Evolutionary conservation across 176 grass and related monocot genomes (phyloP), one percentile per base, ranked within the genome.

Genomic region (Avena insularis): DNA sequence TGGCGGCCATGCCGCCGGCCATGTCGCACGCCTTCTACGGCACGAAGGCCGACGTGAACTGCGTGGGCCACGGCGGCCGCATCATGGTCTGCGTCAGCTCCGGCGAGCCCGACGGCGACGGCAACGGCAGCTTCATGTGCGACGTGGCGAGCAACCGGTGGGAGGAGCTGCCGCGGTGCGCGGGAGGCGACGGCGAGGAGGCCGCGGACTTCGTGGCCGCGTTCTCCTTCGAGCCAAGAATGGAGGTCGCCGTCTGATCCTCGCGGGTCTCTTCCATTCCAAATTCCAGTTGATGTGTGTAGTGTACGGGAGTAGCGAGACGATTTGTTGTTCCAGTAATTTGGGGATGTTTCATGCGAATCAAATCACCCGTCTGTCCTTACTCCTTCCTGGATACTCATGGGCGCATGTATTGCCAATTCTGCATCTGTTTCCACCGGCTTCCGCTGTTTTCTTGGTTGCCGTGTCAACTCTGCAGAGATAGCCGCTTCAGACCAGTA

Each of bases 181-280:
- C 6, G 53, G 83, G 13, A 12, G 74, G 27, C 45, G 86, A 83
- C 63, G 89, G 80, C 6, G 80, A 68, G 79, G 66, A 68, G 79
- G 66, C 45, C 85, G 84, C 82, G 82, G 94, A 90, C 80, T 99
- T 94, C 83, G 87, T 94, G 71, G 90, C 94, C 71, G 90, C 92
- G 20, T 88, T 99, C 92, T 90, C 92, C 25, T 99, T 96, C 61
- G 97, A 99, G 80, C 97, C 97, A 20, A 93, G 97, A 82, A 78
- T 96, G 25, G 97, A 99, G 80, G 92, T 84, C 57, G 40, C 84
- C 86, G 91, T 93, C 25, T 96, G 84, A 75, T 48, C 15, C 35
- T 6, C 65, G 16, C 6, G 17, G 29, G 12, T 14, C 12, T 43
- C 40, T 43, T 43, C 38, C 38, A 53, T 5, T 23, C 29, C 5